Evolutionary conservation across 2,329 filamentous ascomycete genomes (phyloP).

Genomic region (Arachnopeziza araneosa): DNA sequence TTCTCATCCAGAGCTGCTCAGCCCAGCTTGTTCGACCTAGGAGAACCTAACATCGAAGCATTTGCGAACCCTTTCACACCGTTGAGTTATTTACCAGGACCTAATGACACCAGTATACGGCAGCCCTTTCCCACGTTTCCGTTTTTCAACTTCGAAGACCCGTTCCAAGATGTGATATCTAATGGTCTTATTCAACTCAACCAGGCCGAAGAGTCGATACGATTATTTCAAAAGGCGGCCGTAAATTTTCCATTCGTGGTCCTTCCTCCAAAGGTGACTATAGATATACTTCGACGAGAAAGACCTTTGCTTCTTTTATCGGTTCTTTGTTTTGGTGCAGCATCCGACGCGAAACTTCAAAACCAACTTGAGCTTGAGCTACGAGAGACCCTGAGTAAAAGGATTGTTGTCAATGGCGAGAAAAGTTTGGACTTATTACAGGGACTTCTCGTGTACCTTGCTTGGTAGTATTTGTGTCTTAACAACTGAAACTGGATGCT

Average conservation of each 20-base stretch:
- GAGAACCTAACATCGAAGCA: background rate
- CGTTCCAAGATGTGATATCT: slow-evolving; percentile 21
- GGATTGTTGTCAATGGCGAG: slow-evolving; percentile 52
- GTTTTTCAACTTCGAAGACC: slow-evolving; percentile 19
- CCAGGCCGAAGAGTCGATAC: slow-evolving; percentile 16
- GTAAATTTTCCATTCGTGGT: slow-evolving; percentile 21
- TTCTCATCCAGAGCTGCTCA: background rate
- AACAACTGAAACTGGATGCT: background rate
- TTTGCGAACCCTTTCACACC: background rate
- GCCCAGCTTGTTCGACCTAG: background rate
- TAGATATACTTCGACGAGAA: slow-evolving; percentile 38
- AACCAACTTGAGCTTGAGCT: slow-evolving; percentile 53
- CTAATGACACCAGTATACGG: background rate
- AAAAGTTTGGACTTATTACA: slow-evolving; percentile 51
- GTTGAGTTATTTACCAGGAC: background rate
- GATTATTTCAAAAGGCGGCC: slow-evolving; percentile 8
- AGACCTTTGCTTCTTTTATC: slow-evolving; percentile 43
- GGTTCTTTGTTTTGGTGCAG: slow-evolving; percentile 46
- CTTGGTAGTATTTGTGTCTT: slow-evolving; percentile 39
- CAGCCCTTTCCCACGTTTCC: slow-evolving; percentile 29
- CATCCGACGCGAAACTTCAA: slow-evolving; percentile 45
- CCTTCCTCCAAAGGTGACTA: slow-evolving; percentile 35
- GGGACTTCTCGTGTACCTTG: slow-evolving; percentile 51
- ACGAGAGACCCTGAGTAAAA: slow-evolving; percentile 49
- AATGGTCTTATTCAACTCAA: slow-evolving; percentile 11